Evolutionary conservation across 1,284 basidiomycete species (phyloP), one percentile per base, ranked within the genome.

Genomic region (Fistulinella cinereoalba): DNA sequence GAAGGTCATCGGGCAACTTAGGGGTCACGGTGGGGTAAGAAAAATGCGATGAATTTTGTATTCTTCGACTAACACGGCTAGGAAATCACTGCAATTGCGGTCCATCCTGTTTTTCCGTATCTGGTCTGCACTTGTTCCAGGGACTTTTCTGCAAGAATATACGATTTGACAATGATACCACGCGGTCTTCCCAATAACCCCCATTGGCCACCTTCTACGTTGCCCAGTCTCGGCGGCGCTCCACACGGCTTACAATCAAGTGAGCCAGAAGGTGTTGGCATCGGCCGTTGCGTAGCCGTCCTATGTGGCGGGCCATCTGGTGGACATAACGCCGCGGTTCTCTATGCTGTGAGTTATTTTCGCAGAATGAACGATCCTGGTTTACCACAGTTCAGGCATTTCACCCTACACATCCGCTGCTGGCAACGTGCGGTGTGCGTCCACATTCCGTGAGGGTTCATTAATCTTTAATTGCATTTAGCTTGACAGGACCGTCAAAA

Each of bases 371-470:
- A n/a, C 25, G 21, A 2, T 38, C 33, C 33, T 44, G 36, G 36
- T 52, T 57, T 37, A 60, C 27, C 22, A 18, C 9, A 36, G 10
- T 21, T 32, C 41, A 86, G 85, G 77, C 80, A 19, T 88, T 87
- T 60, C 83, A 89, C 61, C 73, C 76, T 0, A 62, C 65, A 6
- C 65, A 75, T 44, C 81, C 83, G 15, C 52, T 88, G 15, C 72
- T 89, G 47, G 85, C 85, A 13, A 89, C 86, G 9, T 83, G 84
- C 56, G 86, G 86, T 8, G 86, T 88, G 62, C 51, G 77, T 65
- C 38, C 37, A 41, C 29, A 21, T 16, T 21, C 43, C 29, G 32
- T 19, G 41, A 15, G 24, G 28, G 31, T 46, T 29, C 41, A 45
- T 32, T 19, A 23, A 23, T 52, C 42, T 57, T 38, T 49, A 24